Evolutionary conservation across 495 filamentous ascomycete genomes (phyloP).

Genomic region (Aspergillus sparsus): DNA sequence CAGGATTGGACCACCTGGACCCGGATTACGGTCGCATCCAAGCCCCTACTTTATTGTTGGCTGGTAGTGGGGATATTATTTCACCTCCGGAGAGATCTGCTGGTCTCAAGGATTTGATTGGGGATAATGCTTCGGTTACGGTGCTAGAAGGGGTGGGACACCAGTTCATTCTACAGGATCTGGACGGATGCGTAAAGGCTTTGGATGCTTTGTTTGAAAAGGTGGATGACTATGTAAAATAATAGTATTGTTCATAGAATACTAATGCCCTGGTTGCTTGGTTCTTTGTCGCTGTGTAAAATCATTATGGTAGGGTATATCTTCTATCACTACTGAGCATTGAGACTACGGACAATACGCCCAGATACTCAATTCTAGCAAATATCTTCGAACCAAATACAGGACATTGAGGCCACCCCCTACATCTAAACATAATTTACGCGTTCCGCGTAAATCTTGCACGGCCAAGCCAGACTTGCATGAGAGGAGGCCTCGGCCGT

Average conservation of each 20-base stretch:
- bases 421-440: too few relatives aligned
- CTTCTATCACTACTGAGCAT: too few relatives aligned
- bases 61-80: slow-evolving; percentile 10
- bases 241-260: not conserved
- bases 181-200: slow-evolving; percentile 1
- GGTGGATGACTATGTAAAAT: not conserved
- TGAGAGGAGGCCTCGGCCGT: too few relatives aligned
- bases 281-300: too few relatives aligned
- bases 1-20: slow-evolving; percentile 8
- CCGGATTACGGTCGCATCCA: slow-evolving; percentile 7
- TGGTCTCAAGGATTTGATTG: slow-evolving; percentile 5
- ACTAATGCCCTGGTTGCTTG: not conserved
- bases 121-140: slow-evolving; percentile 8
- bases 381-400: too few relatives aligned
- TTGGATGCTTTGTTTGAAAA: not conserved
- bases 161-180: slow-evolving; percentile 13
- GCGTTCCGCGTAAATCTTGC: too few relatives aligned
- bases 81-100: slow-evolving; percentile 12
- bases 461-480: too few relatives aligned
- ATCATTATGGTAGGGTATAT: too few relatives aligned
- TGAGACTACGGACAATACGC: too few relatives aligned
- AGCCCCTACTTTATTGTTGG: slow-evolving; percentile 7
- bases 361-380: too few relatives aligned
- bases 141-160: slow-evolving; percentile 11
- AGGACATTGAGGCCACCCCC: too few relatives aligned